Percentiles rank a stretch among this genome's conserved stretches.
Conservation (phyloP, 2,329 filamentous ascomycete genomes). For the Epichloe baconii region DNA sequence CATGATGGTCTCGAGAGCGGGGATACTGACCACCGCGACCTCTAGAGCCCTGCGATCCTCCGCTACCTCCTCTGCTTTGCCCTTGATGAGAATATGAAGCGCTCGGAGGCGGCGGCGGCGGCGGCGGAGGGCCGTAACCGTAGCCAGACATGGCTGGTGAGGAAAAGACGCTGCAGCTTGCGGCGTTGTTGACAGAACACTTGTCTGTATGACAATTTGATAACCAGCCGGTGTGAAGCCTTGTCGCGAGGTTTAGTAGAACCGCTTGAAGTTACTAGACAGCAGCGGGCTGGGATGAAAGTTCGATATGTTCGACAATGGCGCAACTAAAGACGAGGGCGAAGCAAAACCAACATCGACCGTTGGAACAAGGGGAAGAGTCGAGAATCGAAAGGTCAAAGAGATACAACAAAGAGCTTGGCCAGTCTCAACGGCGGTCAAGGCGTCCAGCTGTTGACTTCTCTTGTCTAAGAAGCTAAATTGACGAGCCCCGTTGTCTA, state of each 20-base stretch:
- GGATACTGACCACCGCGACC: constrained; percentile 28
- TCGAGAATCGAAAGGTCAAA: neutral
- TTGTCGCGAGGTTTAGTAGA: neutral
- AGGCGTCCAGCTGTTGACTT: neutral
- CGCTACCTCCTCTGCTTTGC: constrained; percentile 25
- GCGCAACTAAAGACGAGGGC: neutral
- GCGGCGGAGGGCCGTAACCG: constrained; percentile 30
- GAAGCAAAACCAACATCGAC: neutral
- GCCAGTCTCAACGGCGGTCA: neutral
- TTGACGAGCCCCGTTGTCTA: too few species aligned
- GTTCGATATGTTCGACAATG: neutral
- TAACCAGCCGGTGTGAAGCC: neutral
- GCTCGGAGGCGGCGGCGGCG: constrained; percentile 23
- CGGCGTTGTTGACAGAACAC: constrained; percentile 8
- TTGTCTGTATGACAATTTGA: constrained; percentile 5
- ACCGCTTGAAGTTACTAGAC: neutral
- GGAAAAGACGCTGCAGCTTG: constrained; percentile 3
- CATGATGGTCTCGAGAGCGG: constrained; percentile 28
- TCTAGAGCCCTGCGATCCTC: constrained; percentile 22
- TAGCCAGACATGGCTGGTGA: constrained; percentile 31
- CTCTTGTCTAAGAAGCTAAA: neutral
- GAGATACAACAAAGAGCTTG: neutral
- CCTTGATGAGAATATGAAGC: constrained; percentile 25
- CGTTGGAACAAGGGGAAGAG: neutral
- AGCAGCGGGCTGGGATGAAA: neutral